Base-by-base conservation (phyloP, 331 rosid genomes). In the Cydonia oblonga region DNA sequence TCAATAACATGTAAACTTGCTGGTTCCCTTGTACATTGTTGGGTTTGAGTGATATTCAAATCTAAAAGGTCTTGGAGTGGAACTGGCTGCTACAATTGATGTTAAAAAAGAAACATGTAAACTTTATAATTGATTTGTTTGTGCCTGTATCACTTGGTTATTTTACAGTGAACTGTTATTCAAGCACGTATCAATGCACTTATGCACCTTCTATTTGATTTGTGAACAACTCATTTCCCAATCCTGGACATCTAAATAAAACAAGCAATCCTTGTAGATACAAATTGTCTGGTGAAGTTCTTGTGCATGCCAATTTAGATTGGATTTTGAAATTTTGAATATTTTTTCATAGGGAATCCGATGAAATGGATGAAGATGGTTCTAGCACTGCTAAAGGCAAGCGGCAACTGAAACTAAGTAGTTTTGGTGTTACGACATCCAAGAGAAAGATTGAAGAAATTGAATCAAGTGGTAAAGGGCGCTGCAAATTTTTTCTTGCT, bases 391-490 rank as follows among this genome's bases (percentile, higher is more conserved):
- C 70, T 62, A 73, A 62, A 70, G 87, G 90, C 29, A 89, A 89
- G 85, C 81, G 89, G 70, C 98, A 93, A 73, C 22, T 83, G 78
- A 93, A 85, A 76, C 72, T 93, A 72, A 87, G 93, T 72, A 83
- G 82, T 61, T 85, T 87, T 65, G 98, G 98, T 66, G 83, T 90
- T 75, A 81, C 86, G 54, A 30, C 87, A 78, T 76, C 96, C 76
- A 93, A 93, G 83, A 85, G 70, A 80, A 90, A 84, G 86, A 89
- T 87, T 74, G 98, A 90, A 83, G 98, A 93, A 80, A 83, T 84
- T 66, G 95, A 87, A 89, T 93, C 98, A 78, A 90, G 86, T 81
- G 90, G 91, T 68, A 93, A 87, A 76, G 96, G 97, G 15, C 96
- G 91, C 64, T 76, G 86, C 84, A 87, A 85, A 74, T 93, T 93